phyloP scores from a whole-genome alignment of 1,284 basidiomycete species.

The Ceratobasidium theobromae region DNA sequence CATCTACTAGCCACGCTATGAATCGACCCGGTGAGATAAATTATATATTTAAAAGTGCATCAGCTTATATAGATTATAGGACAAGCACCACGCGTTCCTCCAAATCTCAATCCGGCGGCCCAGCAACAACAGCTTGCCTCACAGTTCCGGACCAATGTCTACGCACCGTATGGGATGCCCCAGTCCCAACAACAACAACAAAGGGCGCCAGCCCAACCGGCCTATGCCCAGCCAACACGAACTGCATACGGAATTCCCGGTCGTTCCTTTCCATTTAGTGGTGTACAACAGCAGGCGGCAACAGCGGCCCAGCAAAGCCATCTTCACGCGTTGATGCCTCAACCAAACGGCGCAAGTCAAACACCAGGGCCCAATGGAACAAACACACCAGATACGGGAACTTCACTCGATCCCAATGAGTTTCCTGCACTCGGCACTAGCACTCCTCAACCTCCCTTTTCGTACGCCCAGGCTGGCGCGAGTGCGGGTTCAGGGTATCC shows the following conservation, averaged over 20 bases:
- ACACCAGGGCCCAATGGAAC: constrained; percentile 9
- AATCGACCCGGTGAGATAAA: constrained; percentile 37
- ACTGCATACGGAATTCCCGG: constrained; percentile 57
- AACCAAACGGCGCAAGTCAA: constrained; percentile 15
- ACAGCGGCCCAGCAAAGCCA: constrained; percentile 3
- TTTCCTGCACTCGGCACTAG: constrained; percentile 76
- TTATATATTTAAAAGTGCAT: background rate
- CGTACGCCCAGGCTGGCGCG: constrained; percentile 43
- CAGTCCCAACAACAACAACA: constrained; percentile 55
- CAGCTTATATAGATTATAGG: constrained; percentile 48
- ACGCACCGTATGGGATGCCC: constrained; percentile 56
- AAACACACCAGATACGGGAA: constrained; percentile 37
- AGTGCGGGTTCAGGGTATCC: constrained; percentile 47
- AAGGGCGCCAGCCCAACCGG: constrained; percentile 55
- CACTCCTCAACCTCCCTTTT: constrained; percentile 44
- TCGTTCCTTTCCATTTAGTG: constrained; percentile 62
- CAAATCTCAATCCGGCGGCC: constrained; percentile 52
- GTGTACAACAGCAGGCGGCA: constrained; percentile 51
- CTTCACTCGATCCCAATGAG: constrained; percentile 80
- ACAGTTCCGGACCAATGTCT: constrained; percentile 68
- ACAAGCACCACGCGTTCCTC: constrained; percentile 75
- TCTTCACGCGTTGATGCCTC: constrained; percentile 19
- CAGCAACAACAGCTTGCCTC: constrained; percentile 58
- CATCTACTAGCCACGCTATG: constrained; percentile 32
- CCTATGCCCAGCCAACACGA: constrained; percentile 52